These are phyloP conservation scores for Dryadomyces sulphureus DNA, from an alignment of 2,329 filamentous ascomycete genomes.

Conservation along the genomic window DNA sequence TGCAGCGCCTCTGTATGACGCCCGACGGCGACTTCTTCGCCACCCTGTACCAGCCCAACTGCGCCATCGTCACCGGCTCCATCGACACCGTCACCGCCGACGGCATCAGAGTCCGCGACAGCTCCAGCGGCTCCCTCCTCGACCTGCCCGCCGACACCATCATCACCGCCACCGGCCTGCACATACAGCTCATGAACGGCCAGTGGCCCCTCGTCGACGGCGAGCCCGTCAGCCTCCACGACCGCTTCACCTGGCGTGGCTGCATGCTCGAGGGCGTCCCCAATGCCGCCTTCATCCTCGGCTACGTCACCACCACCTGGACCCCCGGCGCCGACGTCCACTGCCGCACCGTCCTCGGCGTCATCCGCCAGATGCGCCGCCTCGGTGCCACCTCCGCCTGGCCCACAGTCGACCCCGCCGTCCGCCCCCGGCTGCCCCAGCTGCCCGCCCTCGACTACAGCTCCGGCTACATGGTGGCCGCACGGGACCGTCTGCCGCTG, in stretches of 20 bases:
- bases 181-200: constrained; percentile 37
- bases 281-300: constrained; percentile 42
- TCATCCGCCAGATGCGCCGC: constrained; percentile 9
- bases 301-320: constrained; percentile 48
- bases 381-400: constrained; percentile 10
- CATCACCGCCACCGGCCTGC: constrained; percentile 49
- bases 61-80: constrained; percentile 26
- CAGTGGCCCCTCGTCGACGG: constrained; percentile 37
- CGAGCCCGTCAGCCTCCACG: constrained; percentile 22
- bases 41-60: constrained; percentile 23
- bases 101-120: constrained; percentile 24
- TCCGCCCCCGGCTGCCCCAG: constrained; percentile 9
- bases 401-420: constrained; percentile 11
- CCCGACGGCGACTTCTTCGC: constrained; percentile 39
- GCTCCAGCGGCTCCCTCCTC: background rate
- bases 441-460: constrained; percentile 12
- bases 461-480: constrained; percentile 15
- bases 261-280: constrained; percentile 49
- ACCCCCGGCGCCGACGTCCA: constrained; percentile 40
- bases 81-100: constrained; percentile 29
- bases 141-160: constrained; percentile 43
- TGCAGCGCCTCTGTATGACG: constrained; percentile 61
- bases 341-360: constrained; percentile 9
- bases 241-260: constrained; percentile 41
- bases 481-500: constrained; percentile 14